Conservation (phyloP, 2,329 filamentous ascomycete genomes). For the Arthrobotrys conoides region DNA sequence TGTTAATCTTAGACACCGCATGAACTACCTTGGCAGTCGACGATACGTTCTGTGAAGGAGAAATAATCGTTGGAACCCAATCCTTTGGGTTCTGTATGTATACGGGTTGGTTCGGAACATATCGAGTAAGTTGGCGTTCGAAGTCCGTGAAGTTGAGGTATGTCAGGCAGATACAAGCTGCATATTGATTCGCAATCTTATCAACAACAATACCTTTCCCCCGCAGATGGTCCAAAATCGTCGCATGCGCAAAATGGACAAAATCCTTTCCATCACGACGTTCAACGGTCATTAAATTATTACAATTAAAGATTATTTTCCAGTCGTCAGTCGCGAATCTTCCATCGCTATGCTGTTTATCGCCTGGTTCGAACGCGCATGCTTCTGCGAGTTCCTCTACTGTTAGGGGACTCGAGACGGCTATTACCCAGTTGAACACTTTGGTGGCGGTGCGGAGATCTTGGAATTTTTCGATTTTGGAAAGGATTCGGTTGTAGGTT, state of each 20-base stretch:
- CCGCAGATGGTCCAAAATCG: conserved; percentile 15
- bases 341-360: conserved; percentile 8
- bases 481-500: conserved; percentile 64
- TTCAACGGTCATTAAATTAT: conserved; percentile 22
- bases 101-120: background rate
- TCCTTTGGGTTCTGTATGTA: conserved; percentile 3
- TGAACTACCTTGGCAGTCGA: background rate
- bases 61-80: conserved; percentile 9
- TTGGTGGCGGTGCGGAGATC: conserved; percentile 61
- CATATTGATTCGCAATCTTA: background rate
- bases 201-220: background rate
- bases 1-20: background rate
- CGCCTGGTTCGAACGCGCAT: conserved; percentile 64
- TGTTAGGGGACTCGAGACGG: conserved; percentile 65
- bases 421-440: conserved; percentile 66
- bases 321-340: conserved; percentile 9
- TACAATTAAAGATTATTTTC: conserved; percentile 24
- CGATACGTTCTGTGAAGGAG: background rate
- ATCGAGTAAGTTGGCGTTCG: conserved; percentile 7
- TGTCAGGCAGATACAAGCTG: conserved; percentile 13
- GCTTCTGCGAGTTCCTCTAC: conserved; percentile 67
- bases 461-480: conserved; percentile 62
- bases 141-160: conserved; percentile 35
- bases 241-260: conserved; percentile 30
- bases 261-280: background rate